These are phyloP conservation scores for Cystobasidium slooffiae DNA, from an alignment of 1,284 basidiomycete species.

Conservation along the genomic window DNA sequence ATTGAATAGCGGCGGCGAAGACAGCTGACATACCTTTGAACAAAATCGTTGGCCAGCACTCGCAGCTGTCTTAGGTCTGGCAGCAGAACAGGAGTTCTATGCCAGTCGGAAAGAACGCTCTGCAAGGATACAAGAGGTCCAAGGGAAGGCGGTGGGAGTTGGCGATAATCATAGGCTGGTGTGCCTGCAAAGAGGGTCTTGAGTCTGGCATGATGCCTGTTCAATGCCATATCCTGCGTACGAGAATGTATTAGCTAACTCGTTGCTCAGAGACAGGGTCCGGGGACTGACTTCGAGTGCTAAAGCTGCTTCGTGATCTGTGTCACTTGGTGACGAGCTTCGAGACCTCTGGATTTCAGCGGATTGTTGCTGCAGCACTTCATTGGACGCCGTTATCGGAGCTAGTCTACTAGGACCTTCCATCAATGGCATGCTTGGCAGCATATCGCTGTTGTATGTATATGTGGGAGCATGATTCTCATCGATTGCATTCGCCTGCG, in stretches of 20 bases:
- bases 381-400: not conserved
- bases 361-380: not conserved
- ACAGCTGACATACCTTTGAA: not conserved
- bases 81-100: not conserved
- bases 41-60: not conserved
- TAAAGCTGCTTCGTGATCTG: not conserved
- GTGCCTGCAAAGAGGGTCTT: constrained; percentile 9
- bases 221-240: constrained; percentile 11
- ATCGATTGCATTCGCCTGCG: too few relatives aligned
- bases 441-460: too few relatives aligned
- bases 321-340: constrained; percentile 3
- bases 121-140: constrained; percentile 6
- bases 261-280: not conserved
- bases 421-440: too few relatives aligned
- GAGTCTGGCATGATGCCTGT: not conserved
- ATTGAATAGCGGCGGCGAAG: too few relatives aligned
- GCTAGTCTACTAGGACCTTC: too few relatives aligned
- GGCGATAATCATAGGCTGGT: not conserved
- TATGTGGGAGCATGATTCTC: too few relatives aligned
- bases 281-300: not conserved
- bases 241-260: not conserved
- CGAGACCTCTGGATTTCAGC: not conserved
- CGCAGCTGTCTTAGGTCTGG: not conserved
- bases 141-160: not conserved
- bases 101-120: not conserved